Conservation (phyloP, 305 asterid genomes). For the Solanum hybrid region DNA sequence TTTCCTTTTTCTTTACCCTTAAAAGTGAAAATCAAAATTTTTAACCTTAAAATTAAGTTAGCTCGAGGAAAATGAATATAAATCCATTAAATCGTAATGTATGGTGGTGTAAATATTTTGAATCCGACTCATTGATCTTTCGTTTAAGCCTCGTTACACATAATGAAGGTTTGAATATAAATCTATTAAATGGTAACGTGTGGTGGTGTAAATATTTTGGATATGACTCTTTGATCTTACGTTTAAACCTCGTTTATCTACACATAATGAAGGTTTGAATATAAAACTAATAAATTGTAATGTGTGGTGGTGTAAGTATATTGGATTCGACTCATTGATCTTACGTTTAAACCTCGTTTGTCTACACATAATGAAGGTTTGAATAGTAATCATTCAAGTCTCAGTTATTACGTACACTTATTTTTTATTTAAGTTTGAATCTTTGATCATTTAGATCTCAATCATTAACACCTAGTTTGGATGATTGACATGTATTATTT, state of each 20-base stretch:
- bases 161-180: not conserved
- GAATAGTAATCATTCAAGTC: not conserved
- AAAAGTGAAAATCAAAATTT: not conserved
- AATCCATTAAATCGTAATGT: not conserved
- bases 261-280: not conserved
- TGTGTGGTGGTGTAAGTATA: not conserved
- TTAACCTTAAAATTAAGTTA: not conserved
- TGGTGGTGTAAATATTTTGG: not conserved
- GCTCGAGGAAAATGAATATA: not conserved
- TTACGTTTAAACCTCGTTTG: not conserved
- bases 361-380: not conserved
- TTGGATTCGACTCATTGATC: not conserved
- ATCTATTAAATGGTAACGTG: not conserved
- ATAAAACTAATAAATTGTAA: not conserved
- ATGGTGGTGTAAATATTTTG: not conserved
- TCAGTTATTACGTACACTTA: not conserved
- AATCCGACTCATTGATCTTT: not conserved
- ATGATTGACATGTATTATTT: not conserved
- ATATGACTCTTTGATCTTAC: not conserved
- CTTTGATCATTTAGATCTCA: not conserved
- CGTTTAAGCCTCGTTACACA: not conserved
- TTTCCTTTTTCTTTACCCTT: not conserved
- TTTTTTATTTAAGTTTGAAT: not conserved
- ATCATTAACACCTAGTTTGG: not conserved
- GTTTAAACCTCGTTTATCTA: not conserved